These are phyloP conservation scores for Trametes cubensis DNA, from an alignment of 768 basidiomycete species.

Conservation along the genomic window DNA sequence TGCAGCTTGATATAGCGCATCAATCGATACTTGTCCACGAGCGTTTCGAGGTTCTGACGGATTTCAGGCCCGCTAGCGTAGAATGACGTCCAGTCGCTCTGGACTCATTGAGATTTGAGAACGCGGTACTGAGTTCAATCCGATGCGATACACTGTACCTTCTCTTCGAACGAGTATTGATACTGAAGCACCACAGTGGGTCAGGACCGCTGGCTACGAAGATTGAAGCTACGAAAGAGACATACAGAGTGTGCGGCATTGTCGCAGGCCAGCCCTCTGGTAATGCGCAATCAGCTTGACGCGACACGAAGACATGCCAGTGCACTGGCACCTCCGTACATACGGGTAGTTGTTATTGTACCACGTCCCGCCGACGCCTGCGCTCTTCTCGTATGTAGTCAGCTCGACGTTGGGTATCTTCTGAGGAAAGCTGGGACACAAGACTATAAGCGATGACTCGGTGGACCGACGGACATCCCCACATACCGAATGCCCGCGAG, in stretches of 20 bases:
- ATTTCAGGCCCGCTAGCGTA: slow-evolving; percentile 66
- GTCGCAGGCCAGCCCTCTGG: slow-evolving; percentile 59
- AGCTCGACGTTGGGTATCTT: slow-evolving; percentile 51
- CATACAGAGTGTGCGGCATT: slow-evolving; percentile 58
- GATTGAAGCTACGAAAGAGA: background rate
- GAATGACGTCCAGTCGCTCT: slow-evolving; percentile 64
- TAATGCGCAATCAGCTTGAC: background rate
- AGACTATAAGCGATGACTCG: background rate
- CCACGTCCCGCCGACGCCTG: slow-evolving; percentile 60
- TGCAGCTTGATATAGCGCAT: slow-evolving; percentile 54
- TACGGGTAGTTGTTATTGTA: slow-evolving; percentile 54
- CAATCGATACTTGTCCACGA: slow-evolving; percentile 61
- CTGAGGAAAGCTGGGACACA: background rate
- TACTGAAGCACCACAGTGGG: slow-evolving; percentile 42
- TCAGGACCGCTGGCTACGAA: too few species aligned
- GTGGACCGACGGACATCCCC: too few species aligned
- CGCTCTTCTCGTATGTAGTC: slow-evolving; percentile 45
- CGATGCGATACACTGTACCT: slow-evolving; percentile 34
- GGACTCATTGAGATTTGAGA: too few species aligned
- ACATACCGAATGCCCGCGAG: slow-evolving; percentile 56
- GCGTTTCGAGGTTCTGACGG: slow-evolving; percentile 50
- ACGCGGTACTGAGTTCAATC: too few species aligned
- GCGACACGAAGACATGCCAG: too few species aligned
- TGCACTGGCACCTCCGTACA: too few species aligned
- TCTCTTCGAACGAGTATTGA: slow-evolving; percentile 59